Base-by-base conservation (phyloP, 441 rosid genomes). In the Jatropha podagrica region DNA sequence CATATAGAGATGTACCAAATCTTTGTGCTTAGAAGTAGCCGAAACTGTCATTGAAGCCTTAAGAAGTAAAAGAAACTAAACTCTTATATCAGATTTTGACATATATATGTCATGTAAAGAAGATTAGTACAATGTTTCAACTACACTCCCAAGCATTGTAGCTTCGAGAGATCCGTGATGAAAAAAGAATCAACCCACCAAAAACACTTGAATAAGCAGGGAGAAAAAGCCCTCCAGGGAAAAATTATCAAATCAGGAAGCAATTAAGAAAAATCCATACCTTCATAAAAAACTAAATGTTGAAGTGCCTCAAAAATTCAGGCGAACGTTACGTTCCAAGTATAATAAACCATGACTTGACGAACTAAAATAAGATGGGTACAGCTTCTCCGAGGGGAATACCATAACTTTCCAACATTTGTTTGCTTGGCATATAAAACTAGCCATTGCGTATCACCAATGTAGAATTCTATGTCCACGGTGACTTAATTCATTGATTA, bases 241-340 rank as follows among this genome's bases (percentile, higher is more conserved):
- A 68, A 75, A 75, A 71, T 51, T 77, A 20, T 59, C 38, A 76
- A 63, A 54, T 71, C 79, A 69, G 69, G 72, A 76, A 81, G 72
- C 76, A 69, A 74, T 76, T 73, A 18, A n/a, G 42, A 66, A 68
- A 77, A 75, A 71, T 65, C 70, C 80, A 61, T 77, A 74, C 79
- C 84, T 78, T 73, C 46, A 54, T 63, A 52, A 40, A 79, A 75
- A 68, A 72, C 79, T 60, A 62, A 71, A 68, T 12, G 80, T 72
- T 74, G 68, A 74, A 75, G 65, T 40, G 83, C 89, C 90, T 71
- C 83, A 77, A 85, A 86, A 85, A 82, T 72, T 83, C 82, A 74
- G 88, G 92, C 85, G 74, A 76, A 48, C 73, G 77, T 64, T 58
- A 65, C 71, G 66, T 72, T 73, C 80, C 77, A 69, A 54, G 81